These are phyloP conservation scores for Neonectria faginata DNA, from an alignment of 2,329 filamentous ascomycete species.

Conservation along the genomic window DNA sequence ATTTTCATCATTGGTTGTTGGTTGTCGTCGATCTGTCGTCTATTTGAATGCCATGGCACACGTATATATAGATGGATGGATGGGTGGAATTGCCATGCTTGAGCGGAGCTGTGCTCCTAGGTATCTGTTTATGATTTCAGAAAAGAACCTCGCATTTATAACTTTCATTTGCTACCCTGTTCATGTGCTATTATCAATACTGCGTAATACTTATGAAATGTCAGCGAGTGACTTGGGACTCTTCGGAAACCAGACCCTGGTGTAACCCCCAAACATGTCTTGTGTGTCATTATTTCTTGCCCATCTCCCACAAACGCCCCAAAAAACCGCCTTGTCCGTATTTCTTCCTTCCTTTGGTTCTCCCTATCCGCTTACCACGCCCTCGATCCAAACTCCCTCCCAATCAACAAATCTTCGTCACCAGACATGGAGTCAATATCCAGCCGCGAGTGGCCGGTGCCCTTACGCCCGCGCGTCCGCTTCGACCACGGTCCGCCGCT, in stretches of 20 bases:
- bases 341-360: slow-evolving; percentile 15
- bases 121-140: slow-evolving; percentile 12
- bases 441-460: slow-evolving; percentile 51
- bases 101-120: slow-evolving; percentile 24
- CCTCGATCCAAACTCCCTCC: slow-evolving; percentile 25
- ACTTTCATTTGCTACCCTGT: slow-evolving; percentile 3
- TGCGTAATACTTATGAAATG: not conserved
- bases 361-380: not conserved
- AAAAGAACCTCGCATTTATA: not conserved
- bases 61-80: slow-evolving; percentile 20
- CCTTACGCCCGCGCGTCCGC: slow-evolving; percentile 56
- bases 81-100: slow-evolving; percentile 2
- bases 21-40: not conserved
- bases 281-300: not conserved
- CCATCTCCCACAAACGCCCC: not conserved
- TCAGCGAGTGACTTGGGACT: slow-evolving; percentile 14
- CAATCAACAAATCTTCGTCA: slow-evolving; percentile 44
- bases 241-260: not conserved
- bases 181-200: slow-evolving; percentile 7
- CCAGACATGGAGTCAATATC: slow-evolving; percentile 49
- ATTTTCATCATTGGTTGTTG: not conserved
- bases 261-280: not conserved
- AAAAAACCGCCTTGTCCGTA: not conserved
- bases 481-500: slow-evolving; percentile 49
- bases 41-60: slow-evolving; percentile 11